Base-by-base conservation (phyloP, 192 early-diverging fungal genomes). In the Podila horticola region DNA sequence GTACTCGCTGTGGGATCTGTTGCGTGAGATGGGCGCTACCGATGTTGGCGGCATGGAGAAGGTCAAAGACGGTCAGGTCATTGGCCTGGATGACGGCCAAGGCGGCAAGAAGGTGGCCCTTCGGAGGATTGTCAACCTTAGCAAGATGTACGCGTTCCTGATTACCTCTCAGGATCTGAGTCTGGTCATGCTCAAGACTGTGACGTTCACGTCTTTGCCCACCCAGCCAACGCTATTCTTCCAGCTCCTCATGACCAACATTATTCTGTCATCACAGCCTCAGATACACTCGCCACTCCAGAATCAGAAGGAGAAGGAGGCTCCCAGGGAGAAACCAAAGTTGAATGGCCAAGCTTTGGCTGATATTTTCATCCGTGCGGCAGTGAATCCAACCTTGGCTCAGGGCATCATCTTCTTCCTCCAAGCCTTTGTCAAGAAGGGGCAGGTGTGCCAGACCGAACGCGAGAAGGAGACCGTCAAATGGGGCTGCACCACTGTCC, bases 1-100 rank as follows among this genome's bases (percentile, higher is more conserved):
- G 88, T 99, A 94, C 79, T 90, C 92, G 19, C 87, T 99, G 50
- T 99, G 98, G 98, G 98, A 99, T 84, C 90, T 94, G 72, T 74
- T 99, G 65, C 91, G 98, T 62, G 93, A 91, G 62, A 86, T 95
- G 77, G 94, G 91, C 30, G 94, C 95, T 60, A 85, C 75, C n/a
- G 94, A 93, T 65, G 90, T 94, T 3, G 93, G 93, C 67, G 93
- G 93, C 2, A 84, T 95, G 83, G 88, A 89, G 31, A 75, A 81
- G 65, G 58, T 81, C 49, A 85, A 83, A 19, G 67, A 65, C 29
- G 71, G 67, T 13, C 82, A 77, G 13, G 81, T 64, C 11, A 62
- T 84, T 36, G 76, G 70, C 28, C 58, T 84, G 3, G 84, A 83
- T 31, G 79, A 84, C n/a, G 64, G 58, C n/a, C 66, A 52, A 29